Percentiles rank a stretch among this genome's conserved stretches.
These are phyloP conservation scores for Sporothrix luriei DNA, from an alignment of 2,329 filamentous ascomycete genomes.

Conservation along the genomic window DNA sequence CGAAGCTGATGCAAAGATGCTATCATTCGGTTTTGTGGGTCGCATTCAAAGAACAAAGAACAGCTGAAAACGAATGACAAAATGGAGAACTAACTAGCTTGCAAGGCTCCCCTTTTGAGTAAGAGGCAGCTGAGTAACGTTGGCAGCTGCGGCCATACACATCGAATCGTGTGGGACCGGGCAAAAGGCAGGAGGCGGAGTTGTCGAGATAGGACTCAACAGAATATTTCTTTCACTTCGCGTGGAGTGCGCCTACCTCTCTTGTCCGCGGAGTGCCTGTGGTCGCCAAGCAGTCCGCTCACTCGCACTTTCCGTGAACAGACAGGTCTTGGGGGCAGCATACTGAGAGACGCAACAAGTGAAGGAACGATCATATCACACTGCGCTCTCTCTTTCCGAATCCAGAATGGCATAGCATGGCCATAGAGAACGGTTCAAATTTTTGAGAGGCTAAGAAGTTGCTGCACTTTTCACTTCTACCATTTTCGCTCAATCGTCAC, in stretches of 20 bases:
- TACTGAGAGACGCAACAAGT: not conserved
- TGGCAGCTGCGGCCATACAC: not conserved
- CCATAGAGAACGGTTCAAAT: not conserved
- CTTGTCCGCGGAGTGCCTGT: not conserved
- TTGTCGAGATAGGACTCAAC: not conserved
- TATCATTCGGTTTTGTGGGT: not conserved
- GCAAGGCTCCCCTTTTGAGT: not conserved
- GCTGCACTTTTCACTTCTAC: not conserved
- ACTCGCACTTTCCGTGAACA: not conserved
- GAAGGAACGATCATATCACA: conserved; percentile 12
- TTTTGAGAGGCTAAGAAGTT: too few species aligned
- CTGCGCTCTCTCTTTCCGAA: not conserved
- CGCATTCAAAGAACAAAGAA: not conserved
- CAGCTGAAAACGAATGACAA: not conserved
- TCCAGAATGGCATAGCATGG: not conserved
- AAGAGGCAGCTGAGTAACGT: conserved; percentile 16
- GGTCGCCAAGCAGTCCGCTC: not conserved
- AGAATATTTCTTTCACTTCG: conserved; percentile 15
- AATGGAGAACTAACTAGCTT: not conserved
- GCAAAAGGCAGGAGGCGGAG: not conserved
- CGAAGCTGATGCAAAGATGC: not conserved
- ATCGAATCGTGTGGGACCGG: not conserved
- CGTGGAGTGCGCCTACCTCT: not conserved
- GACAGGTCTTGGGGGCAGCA: not conserved
- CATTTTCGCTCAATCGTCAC: not conserved